phyloP scores from a whole-genome alignment of 2,329 filamentous ascomycete species.

The Neofusicoccum umdonicola region DNA sequence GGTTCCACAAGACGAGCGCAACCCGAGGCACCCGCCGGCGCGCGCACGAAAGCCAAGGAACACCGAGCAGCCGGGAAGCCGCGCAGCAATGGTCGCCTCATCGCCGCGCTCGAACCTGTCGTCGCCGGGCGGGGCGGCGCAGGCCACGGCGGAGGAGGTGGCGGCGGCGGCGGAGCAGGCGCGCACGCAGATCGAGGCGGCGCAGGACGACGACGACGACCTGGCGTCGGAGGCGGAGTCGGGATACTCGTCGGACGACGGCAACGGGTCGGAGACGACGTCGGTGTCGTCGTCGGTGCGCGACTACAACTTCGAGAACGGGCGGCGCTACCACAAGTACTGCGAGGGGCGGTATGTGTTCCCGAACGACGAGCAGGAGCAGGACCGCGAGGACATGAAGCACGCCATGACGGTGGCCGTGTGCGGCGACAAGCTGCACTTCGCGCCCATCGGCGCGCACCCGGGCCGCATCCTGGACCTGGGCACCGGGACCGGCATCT shows the following conservation, averaged over 20 bases:
- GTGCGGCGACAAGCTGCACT: constrained; percentile 36
- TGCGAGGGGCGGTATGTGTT: constrained; percentile 35
- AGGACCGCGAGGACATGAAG: constrained; percentile 38
- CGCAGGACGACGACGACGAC: constrained; percentile 3
- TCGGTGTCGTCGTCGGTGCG: constrained; percentile 37
- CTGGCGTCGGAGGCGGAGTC: constrained; percentile 15
- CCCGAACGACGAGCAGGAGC: constrained; percentile 40
- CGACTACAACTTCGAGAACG: constrained; percentile 39
- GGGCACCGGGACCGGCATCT: constrained; percentile 33
- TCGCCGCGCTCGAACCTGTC: constrained; percentile 8
- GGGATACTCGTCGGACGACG: constrained; percentile 12
- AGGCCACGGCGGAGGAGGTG: neutral
- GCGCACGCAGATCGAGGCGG: constrained; percentile 14
- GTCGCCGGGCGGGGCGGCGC: neutral
- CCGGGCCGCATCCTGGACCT: constrained; percentile 8
- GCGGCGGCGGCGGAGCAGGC: constrained; percentile 12
- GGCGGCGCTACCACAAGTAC: constrained; percentile 38
- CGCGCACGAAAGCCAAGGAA: neutral
- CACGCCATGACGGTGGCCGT: constrained; percentile 39
- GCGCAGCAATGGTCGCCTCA: constrained; percentile 1
- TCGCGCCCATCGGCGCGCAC: constrained; percentile 29
- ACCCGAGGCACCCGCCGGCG: neutral
- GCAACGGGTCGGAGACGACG: constrained; percentile 22
- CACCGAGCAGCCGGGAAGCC: neutral
- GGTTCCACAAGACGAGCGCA: neutral